A percentile compares a stretch with the other conserved stretches of the same genome.
These are phyloP conservation scores for Rossbeevera mucosa DNA, from an alignment of 768 basidiomycete genomes.

Conservation along the genomic window DNA sequence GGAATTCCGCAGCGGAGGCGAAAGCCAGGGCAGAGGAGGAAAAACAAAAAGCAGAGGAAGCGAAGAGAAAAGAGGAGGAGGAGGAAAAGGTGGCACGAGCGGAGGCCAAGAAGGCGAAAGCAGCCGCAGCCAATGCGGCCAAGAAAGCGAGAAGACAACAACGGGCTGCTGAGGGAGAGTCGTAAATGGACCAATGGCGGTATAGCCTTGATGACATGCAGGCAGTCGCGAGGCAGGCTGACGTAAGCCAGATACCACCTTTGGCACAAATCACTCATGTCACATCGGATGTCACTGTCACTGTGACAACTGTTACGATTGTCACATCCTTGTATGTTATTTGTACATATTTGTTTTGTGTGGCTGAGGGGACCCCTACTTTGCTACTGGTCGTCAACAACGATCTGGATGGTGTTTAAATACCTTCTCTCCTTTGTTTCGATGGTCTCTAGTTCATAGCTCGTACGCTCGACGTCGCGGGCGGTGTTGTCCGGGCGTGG, in stretches of 20 bases:
- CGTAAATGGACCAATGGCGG: conserved; percentile 16
- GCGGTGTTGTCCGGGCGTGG: conserved; percentile 39
- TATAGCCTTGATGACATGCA: conserved; percentile 20
- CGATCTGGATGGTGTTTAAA: conserved; percentile 45
- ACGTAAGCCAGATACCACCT: conserved; percentile 14
- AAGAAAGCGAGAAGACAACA: conserved; percentile 80
- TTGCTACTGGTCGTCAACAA: conserved; percentile 48
- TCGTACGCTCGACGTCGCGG: conserved; percentile 56
- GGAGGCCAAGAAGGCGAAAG: conserved; percentile 81
- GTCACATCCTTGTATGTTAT: conserved; percentile 3
- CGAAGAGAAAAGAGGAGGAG: conserved; percentile 75
- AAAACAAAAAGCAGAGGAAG: conserved; percentile 64
- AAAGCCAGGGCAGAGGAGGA: conserved; percentile 51
- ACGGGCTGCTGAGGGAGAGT: conserved; percentile 44
- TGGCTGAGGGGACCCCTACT: conserved; percentile 26
- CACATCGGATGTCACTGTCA: conserved; percentile 14
- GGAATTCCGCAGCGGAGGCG: conserved; percentile 39
- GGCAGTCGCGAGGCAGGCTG: conserved; percentile 10
- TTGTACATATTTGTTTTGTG: conserved; percentile 20
- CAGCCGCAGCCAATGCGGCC: conserved; percentile 82
- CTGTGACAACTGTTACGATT: not conserved
- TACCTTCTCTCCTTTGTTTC: conserved; percentile 29
- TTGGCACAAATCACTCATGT: conserved; percentile 32
- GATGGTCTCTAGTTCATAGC: conserved; percentile 37
- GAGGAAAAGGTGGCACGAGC: conserved; percentile 71